phyloP scores from a whole-genome alignment of 2,329 filamentous ascomycete species.

The Paecilomyces formosus region DNA sequence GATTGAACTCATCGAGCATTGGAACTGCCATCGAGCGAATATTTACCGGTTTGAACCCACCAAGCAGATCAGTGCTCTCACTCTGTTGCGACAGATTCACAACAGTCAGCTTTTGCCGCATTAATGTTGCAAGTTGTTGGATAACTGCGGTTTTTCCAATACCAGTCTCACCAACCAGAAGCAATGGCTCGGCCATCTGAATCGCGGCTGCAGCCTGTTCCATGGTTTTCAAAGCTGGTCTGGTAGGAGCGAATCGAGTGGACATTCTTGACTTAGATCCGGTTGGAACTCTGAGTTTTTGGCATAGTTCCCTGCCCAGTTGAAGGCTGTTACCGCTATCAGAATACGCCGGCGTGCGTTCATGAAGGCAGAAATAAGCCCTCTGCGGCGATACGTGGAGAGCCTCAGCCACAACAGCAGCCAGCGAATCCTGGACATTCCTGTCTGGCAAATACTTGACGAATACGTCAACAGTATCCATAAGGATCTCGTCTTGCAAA shows the following conservation, averaged over 20 bases:
- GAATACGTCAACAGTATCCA: constrained; percentile 91
- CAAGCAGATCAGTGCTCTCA: constrained; percentile 89
- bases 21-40: constrained; percentile 80
- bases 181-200: constrained; percentile 74
- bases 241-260: constrained; percentile 73
- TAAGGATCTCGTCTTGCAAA: constrained; percentile 74
- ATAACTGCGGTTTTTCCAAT: constrained; percentile 97
- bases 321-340: constrained; percentile 52
- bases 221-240: constrained; percentile 72
- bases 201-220: constrained; percentile 84
- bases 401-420: constrained; percentile 70
- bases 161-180: constrained; percentile 97
- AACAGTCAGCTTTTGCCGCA: constrained; percentile 80
- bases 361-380: constrained; percentile 66
- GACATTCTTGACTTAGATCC: constrained; percentile 37
- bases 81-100: constrained; percentile 98
- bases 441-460: constrained; percentile 68
- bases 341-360: constrained; percentile 64
- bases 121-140: constrained; percentile 77
- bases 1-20: constrained; percentile 87
- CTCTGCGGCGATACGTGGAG: constrained; percentile 80
- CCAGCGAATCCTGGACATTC: constrained; percentile 44
- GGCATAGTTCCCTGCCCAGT: constrained; percentile 59
- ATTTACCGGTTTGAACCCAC: constrained; percentile 94
- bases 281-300: constrained; percentile 46